phyloP scores from a whole-genome alignment of 495 filamentous ascomycete genomes.

The Tuber umbilicatum region DNA sequence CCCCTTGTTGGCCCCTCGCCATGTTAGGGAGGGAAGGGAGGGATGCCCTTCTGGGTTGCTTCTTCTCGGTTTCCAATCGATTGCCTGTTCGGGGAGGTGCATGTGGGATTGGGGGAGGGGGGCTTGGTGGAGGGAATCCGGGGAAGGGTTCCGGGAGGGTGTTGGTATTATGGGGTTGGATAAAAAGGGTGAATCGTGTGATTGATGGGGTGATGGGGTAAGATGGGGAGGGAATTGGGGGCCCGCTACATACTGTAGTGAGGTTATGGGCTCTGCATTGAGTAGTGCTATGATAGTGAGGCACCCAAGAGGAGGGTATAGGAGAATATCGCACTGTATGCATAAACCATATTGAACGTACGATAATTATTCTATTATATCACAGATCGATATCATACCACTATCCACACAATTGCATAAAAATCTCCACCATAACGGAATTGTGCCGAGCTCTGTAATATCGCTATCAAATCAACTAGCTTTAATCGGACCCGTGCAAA shows the following conservation, averaged over 20 bases:
- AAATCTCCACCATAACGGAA: neutral
- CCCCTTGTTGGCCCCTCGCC: no score
- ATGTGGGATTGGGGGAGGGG: neutral
- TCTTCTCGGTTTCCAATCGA: neutral
- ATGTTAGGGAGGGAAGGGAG: neutral
- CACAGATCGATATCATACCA: neutral
- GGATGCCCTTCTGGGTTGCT: neutral
- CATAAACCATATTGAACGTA: neutral
- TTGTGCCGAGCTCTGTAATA: neutral
- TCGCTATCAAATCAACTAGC: neutral
- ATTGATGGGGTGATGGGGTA: neutral
- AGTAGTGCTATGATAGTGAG: no score
- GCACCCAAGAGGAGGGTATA: neutral
- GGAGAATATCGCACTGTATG: neutral
- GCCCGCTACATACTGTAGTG: neutral
- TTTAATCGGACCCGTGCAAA: neutral
- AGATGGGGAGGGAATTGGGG: neutral
- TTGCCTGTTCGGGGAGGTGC: slow-evolving; percentile 1
- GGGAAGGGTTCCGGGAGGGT: neutral
- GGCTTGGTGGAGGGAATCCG: neutral
- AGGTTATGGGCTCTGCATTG: neutral
- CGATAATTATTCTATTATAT: no score
- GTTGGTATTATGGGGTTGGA: neutral
- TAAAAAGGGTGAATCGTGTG: neutral
- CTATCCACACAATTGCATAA: neutral